Conservation (phyloP, 352 stramenopile species). For the Globisporangium irregulare region DNA sequence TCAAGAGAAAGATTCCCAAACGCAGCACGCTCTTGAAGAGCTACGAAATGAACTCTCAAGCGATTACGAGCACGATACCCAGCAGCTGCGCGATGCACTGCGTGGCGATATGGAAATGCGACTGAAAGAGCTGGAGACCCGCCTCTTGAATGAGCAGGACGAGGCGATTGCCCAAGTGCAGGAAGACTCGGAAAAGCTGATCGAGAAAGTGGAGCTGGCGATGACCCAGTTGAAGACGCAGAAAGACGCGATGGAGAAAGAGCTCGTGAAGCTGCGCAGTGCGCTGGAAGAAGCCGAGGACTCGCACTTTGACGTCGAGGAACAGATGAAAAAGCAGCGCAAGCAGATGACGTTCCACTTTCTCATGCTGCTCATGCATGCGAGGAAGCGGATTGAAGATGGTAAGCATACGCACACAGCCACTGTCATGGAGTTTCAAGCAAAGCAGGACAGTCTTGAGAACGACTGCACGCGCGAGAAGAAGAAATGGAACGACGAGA, state of each 20-base stretch:
- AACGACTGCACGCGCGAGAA: conserved; percentile 25
- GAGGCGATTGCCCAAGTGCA: conserved; percentile 74
- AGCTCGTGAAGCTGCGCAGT: conserved; percentile 44
- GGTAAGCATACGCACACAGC: conserved; percentile 7
- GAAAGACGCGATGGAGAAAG: conserved; percentile 64
- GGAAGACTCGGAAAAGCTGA: conserved; percentile 75
- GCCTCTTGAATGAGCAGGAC: conserved; percentile 56
- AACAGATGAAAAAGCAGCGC: conserved; percentile 52
- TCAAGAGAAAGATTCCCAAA: conserved; percentile 13
- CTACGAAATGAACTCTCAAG: conserved; percentile 13
- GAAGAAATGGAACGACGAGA: conserved; percentile 27
- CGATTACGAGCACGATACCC: conserved; percentile 20
- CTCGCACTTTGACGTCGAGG: conserved; percentile 60
- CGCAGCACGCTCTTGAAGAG: conserved; percentile 22
- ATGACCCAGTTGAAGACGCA: conserved; percentile 72
- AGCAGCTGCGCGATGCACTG: conserved; percentile 37
- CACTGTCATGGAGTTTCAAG: conserved; percentile 8
- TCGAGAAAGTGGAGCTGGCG: conserved; percentile 69
- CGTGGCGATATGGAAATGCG: conserved; percentile 28
- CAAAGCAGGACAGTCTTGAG: conserved; percentile 19
- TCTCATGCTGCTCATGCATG: conserved; percentile 44
- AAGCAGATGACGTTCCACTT: conserved; percentile 57
- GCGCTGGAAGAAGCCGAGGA: conserved; percentile 75
- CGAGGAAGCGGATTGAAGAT: conserved; percentile 29
- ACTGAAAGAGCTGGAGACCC: conserved; percentile 43